Percentiles rank a stretch among this genome's conserved stretches.
Conservation (phyloP, 306 rosid species). For the Alnus glutinosa region DNA sequence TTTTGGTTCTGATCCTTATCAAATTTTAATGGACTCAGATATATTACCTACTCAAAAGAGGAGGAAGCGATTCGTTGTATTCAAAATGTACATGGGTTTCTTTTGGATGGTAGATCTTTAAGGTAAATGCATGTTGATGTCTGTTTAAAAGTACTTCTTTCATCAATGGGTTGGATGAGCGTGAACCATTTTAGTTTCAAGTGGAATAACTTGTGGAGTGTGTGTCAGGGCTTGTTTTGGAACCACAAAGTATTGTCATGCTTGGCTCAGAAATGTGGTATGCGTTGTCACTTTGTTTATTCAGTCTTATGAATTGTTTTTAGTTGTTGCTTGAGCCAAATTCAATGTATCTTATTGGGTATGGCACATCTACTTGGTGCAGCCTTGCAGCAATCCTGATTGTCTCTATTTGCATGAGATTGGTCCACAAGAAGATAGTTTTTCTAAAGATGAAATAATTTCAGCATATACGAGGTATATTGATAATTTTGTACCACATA, state of each 20-base stretch:
- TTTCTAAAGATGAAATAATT: constrained; percentile 94
- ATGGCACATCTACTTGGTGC: constrained; percentile 29
- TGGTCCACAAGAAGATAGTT: constrained; percentile 92
- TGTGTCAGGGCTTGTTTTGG: constrained; percentile 95
- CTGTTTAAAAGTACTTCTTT: background rate
- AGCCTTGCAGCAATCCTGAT: constrained; percentile 99
- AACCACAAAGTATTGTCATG: constrained; percentile 98
- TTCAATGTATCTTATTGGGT: background rate
- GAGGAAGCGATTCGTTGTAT: constrained; percentile 97
- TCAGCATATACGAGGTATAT: constrained; percentile 84
- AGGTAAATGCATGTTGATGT: constrained; percentile 42
- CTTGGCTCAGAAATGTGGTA: constrained; percentile 98
- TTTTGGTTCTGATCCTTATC: background rate
- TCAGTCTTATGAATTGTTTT: constrained; percentile 15
- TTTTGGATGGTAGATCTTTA: constrained; percentile 87
- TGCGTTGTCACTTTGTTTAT: constrained; percentile 24
- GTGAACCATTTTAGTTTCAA: background rate
- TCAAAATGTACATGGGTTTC: constrained; percentile 98
- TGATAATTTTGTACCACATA: constrained; percentile 4
- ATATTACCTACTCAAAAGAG: constrained; percentile 94
- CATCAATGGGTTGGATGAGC: background rate
- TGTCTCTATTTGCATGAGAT: constrained; percentile 90
- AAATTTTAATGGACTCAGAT: constrained; percentile 51
- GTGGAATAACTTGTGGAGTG: background rate
- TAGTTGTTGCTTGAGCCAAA: constrained; percentile 14